Percentiles rank a stretch among this genome's conserved stretches.
Evolutionary conservation across 805 yeast species (phyloP).

Genomic region (Tetrapisispora phaffii): DNA sequence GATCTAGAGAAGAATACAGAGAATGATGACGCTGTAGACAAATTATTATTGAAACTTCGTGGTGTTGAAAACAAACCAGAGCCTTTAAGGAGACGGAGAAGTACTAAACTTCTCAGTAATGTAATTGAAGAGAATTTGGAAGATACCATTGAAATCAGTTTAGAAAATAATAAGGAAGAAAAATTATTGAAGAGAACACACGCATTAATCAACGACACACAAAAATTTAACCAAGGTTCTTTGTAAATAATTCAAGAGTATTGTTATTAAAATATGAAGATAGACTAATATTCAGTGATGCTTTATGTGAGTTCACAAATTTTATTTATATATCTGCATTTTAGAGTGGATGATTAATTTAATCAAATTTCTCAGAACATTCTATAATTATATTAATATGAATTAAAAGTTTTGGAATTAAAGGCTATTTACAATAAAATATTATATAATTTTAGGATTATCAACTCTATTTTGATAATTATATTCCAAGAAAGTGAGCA

Average conservation of each 20-base stretch:
- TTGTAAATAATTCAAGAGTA: background rate
- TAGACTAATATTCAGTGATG: too few relatives aligned
- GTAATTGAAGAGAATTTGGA: background rate
- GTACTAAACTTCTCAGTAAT: slow-evolving; percentile 6
- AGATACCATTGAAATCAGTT: background rate
- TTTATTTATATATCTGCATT: background rate
- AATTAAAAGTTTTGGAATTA: background rate
- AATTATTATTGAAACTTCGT: slow-evolving; percentile 19
- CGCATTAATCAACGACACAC: slow-evolving; percentile 22
- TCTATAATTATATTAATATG: too few relatives aligned
- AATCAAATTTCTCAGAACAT: too few relatives aligned
- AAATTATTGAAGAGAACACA: slow-evolving; percentile 21
- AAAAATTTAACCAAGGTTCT: slow-evolving; percentile 14
- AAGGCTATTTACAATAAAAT: background rate
- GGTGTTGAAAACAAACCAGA: slow-evolving; percentile 14
- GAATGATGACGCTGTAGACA: slow-evolving; percentile 19
- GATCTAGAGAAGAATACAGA: slow-evolving; percentile 6
- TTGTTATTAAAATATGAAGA: too few relatives aligned
- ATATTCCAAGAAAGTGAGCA: too few relatives aligned
- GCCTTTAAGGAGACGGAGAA: slow-evolving; percentile 15
- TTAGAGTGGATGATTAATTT: background rate
- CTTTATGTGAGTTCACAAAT: background rate
- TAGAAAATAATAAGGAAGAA: slow-evolving; percentile 1
- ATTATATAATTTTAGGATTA: too few relatives aligned
- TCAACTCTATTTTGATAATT: background rate